phyloP scores from a whole-genome alignment of 1,284 basidiomycete species.

The Marasmius fiardii region DNA sequence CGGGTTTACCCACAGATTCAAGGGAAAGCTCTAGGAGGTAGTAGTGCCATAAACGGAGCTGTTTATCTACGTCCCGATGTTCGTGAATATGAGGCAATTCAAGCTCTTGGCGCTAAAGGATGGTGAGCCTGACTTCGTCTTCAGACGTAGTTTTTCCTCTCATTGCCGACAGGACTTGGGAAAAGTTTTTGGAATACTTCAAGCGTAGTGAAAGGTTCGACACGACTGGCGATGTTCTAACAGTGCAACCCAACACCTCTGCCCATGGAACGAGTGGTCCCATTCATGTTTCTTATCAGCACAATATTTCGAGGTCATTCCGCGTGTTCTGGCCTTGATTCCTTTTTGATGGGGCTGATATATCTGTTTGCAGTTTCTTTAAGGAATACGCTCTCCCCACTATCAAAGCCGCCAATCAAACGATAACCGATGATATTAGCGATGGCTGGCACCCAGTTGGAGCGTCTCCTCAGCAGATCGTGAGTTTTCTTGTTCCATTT shows the following conservation, averaged over 20 bases:
- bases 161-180: slow-evolving; percentile 7
- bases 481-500: slow-evolving; percentile 7
- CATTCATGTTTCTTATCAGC: slow-evolving; percentile 1
- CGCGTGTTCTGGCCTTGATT: no score
- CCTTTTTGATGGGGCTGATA: no score
- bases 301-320: not conserved
- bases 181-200: slow-evolving; percentile 9
- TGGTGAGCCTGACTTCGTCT: slow-evolving; percentile 7
- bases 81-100: slow-evolving; percentile 4
- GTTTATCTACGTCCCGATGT: slow-evolving; percentile 11
- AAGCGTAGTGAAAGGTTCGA: slow-evolving; percentile 10
- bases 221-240: not conserved
- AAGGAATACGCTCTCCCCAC: not conserved
- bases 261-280: slow-evolving; percentile 9
- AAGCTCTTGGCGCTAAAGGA: slow-evolving; percentile 9
- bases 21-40: slow-evolving; percentile 7
- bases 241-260: slow-evolving; percentile 1
- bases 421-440: not conserved
- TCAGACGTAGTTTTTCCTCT: not conserved
- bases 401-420: not conserved
- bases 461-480: not conserved
- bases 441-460: slow-evolving; percentile 1
- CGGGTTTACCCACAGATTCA: slow-evolving; percentile 2
- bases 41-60: slow-evolving; percentile 13
- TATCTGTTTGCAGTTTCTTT: slow-evolving; percentile 1